Conservation (phyloP, 2,329 filamentous ascomycete genomes). For the Nemania diffusa region DNA sequence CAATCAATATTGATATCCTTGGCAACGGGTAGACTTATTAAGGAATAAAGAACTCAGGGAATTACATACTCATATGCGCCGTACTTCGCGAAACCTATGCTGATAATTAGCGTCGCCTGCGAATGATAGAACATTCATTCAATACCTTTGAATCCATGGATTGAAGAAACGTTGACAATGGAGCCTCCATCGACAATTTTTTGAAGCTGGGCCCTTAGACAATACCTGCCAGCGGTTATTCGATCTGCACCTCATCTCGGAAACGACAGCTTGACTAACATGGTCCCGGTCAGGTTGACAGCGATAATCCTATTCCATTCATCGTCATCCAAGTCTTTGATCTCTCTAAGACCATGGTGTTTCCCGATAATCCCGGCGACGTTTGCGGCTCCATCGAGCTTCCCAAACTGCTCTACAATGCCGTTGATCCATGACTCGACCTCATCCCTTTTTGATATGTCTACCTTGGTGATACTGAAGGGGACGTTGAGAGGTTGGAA, state of each 20-base stretch:
- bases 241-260: constrained; percentile 5
- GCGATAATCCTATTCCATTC: constrained; percentile 61
- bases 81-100: constrained; percentile 53
- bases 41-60: constrained; percentile 5
- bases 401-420: constrained; percentile 61
- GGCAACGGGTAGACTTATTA: background rate
- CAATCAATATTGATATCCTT: background rate
- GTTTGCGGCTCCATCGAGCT: constrained; percentile 66
- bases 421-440: constrained; percentile 63
- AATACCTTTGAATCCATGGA: constrained; percentile 60
- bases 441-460: constrained; percentile 58
- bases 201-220: constrained; percentile 57
- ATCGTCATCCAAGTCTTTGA: constrained; percentile 58
- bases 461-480: constrained; percentile 55
- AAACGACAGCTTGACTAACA: constrained; percentile 45
- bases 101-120: constrained; percentile 33
- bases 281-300: constrained; percentile 62
- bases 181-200: constrained; percentile 62
- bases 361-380: constrained; percentile 62
- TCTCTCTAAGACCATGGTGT: constrained; percentile 53
- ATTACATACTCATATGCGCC: constrained; percentile 51
- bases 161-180: constrained; percentile 68
- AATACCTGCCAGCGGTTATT: constrained; percentile 50
- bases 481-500: constrained; percentile 43
- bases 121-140: constrained; percentile 42